Evolutionary conservation across 345 rosid species (phyloP), one percentile per base, ranked within the genome.

Genomic region (Fremontodendron californicum): DNA sequence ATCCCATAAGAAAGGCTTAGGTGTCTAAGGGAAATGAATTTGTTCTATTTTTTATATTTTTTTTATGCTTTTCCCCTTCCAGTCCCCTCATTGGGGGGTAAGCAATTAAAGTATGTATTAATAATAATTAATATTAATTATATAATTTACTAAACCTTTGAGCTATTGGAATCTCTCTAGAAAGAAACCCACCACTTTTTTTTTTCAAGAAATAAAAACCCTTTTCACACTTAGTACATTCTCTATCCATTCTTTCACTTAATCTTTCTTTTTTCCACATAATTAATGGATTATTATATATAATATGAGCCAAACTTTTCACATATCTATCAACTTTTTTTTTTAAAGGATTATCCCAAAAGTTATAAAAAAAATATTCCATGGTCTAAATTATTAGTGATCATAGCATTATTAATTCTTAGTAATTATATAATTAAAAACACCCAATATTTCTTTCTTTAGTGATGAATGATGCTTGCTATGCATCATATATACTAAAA

Each of bases 101-200:
- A 62, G 40, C 39, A 62, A 16, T 33, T 62, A 42, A 43, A 66
- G 12, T 49, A n/a, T n/a, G 33, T 13, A 12, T 21, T 60, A 29
- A 61, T 15, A 61, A 57, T 37, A 64, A 21, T 43, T 12, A 25
- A 40, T n/a, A n/a, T 10, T 61, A 33, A 33, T 29, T 27, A 60
- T 60, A 60, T 60, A 18, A 31, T 31, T 71, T 18, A 31, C 25
- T 6, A 31, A 13, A 25, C 27, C 62, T 43, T 40, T 2, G 31
- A 76, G 33, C 19, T 29, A 48, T 35, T 31, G 31, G 75, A 77
- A 71, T 82, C 79, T 71, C 74, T 78, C 82, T 60, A 29, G 80
- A 71, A n/a, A n/a, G n/a, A n/a, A n/a, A n/a, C 29, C 25, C 57
- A 42, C 60, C 64, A 42, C 61, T 31, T 75, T 69, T 33, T 29